Conservation (phyloP, 2,329 filamentous ascomycete species). For the Colletotrichum ledebouriae region DNA sequence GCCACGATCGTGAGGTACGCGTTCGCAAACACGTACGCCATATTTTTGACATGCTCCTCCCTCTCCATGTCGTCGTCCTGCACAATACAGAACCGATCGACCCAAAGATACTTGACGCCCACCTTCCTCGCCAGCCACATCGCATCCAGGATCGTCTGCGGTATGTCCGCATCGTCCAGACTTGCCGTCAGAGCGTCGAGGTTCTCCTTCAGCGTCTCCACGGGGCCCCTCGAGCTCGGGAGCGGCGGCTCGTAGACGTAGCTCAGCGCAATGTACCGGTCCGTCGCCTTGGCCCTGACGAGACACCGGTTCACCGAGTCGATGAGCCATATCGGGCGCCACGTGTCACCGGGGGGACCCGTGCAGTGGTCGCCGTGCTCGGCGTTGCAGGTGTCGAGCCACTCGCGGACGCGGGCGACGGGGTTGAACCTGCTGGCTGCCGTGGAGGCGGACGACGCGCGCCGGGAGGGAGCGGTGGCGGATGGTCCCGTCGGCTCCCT, state of each 20-base stretch:
- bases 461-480: conserved; percentile 30
- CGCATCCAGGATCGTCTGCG: conserved; percentile 58
- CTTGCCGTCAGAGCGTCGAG: conserved; percentile 52
- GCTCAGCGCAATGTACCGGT: conserved; percentile 60
- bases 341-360: conserved; percentile 48
- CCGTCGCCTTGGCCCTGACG: conserved; percentile 54
- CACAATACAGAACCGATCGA: conserved; percentile 60
- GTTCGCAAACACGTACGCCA: conserved; percentile 61
- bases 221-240: conserved; percentile 39
- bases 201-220: conserved; percentile 54
- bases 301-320: conserved; percentile 56
- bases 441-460: conserved; percentile 43
- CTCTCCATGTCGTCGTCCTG: conserved; percentile 58
- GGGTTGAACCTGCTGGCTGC: conserved; percentile 50
- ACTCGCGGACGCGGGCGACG: conserved; percentile 56
- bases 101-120: conserved; percentile 60
- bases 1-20: conserved; percentile 61
- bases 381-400: conserved; percentile 59
- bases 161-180: conserved; percentile 54
- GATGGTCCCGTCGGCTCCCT: conserved; percentile 40
- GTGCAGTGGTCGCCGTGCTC: conserved; percentile 58
- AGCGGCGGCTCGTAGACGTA: conserved; percentile 58
- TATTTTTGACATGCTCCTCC: conserved; percentile 57
- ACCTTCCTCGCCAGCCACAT: conserved; percentile 60
- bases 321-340: conserved; percentile 57